A percentile compares a stretch with the other conserved stretches of the same genome.
Conservation (phyloP, 305 asterid genomes). For the Solanum hybrid region DNA sequence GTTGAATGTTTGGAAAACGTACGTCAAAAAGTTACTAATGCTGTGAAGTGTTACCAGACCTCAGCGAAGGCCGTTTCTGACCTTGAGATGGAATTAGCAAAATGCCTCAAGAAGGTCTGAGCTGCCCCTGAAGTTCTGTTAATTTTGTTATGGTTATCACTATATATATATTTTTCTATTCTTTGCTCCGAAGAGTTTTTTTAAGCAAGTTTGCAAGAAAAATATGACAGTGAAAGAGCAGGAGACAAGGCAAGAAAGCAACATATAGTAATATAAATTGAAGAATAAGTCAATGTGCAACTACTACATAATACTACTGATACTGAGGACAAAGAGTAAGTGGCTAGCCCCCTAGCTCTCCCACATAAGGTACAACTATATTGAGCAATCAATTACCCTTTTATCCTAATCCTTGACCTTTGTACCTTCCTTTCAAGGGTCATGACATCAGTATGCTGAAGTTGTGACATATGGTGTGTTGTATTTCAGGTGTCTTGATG, state of each 20-base stretch:
- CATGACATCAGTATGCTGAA: neutral
- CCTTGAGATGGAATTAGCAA: slow-evolving; percentile 74
- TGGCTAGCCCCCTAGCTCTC: neutral
- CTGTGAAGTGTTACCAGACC: slow-evolving; percentile 41
- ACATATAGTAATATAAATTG: neutral
- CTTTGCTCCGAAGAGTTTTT: neutral
- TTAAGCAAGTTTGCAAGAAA: neutral
- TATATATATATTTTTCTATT: neutral
- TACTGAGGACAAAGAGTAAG: neutral
- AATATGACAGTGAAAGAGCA: neutral
- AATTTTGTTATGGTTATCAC: neutral
- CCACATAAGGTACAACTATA: neutral
- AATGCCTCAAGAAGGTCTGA: slow-evolving; percentile 70
- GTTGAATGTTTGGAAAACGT: slow-evolving; percentile 42
- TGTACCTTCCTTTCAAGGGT: neutral
- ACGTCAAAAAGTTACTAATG: slow-evolving; percentile 42
- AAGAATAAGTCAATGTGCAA: neutral
- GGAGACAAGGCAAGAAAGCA: neutral
- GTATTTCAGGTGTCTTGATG: no score
- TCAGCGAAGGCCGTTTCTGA: slow-evolving; percentile 53
- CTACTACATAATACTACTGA: neutral
- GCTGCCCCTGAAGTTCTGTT: neutral
- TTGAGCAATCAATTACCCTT: neutral
- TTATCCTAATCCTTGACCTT: neutral
- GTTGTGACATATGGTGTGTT: neutral